Conservation (phyloP, 2,329 filamentous ascomycete genomes). For the Harringtonia lauricola region DNA sequence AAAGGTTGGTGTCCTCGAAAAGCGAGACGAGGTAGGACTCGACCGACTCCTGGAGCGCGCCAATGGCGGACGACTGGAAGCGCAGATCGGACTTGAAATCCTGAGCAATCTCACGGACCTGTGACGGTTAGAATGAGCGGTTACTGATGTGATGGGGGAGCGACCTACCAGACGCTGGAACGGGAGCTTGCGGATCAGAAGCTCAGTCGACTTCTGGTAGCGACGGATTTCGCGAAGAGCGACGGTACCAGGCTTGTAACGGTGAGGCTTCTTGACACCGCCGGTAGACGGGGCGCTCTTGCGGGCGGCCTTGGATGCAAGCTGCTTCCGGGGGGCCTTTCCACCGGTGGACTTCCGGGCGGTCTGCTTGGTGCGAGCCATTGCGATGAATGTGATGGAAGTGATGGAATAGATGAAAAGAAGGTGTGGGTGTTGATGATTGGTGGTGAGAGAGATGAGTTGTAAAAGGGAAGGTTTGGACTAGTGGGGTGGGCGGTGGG, state of each 20-base stretch:
- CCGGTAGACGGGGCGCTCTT: slow-evolving; percentile 97
- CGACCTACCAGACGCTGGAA: slow-evolving; percentile 79
- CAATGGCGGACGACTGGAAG: slow-evolving; percentile 97
- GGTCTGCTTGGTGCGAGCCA: slow-evolving; percentile 57
- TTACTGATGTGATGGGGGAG: neutral
- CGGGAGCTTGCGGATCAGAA: slow-evolving; percentile 92
- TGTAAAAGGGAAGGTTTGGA: slow-evolving; percentile 23
- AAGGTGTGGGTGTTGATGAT: slow-evolving; percentile 15
- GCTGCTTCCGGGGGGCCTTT: slow-evolving; percentile 85
- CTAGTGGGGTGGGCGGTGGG: slow-evolving; percentile 29
- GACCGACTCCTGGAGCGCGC: slow-evolving; percentile 94
- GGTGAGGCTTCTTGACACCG: slow-evolving; percentile 92
- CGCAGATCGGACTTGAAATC: slow-evolving; percentile 92
- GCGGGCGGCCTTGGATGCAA: slow-evolving; percentile 97
- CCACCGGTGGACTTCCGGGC: slow-evolving; percentile 69
- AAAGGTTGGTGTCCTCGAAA: slow-evolving; percentile 97
- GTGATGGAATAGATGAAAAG: slow-evolving; percentile 19
- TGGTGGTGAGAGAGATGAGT: slow-evolving; percentile 20
- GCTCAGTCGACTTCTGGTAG: slow-evolving; percentile 95
- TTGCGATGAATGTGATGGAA: slow-evolving; percentile 27
- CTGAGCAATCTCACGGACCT: slow-evolving; percentile 88
- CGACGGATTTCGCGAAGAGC: slow-evolving; percentile 97
- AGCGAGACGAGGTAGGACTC: slow-evolving; percentile 98
- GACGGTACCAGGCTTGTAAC: slow-evolving; percentile 85
- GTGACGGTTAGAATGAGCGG: slow-evolving; percentile 17